Evolutionary conservation across 371 early-diverging fungal genomes (phyloP).

Genomic region (Mortierella sp.): DNA sequence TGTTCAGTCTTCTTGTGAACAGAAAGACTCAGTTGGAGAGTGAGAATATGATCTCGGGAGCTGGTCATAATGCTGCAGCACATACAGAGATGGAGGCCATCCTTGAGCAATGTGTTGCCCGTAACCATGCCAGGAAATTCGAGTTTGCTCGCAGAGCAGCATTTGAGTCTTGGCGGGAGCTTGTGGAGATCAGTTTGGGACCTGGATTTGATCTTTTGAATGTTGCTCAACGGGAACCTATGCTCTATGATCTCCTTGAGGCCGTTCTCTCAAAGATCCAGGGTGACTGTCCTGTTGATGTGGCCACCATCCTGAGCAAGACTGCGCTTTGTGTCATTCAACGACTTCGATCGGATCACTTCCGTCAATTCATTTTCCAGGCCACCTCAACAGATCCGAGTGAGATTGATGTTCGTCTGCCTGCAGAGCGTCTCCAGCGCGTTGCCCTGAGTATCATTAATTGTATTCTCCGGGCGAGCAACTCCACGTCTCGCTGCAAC

Average conservation of each 20-base stretch:
- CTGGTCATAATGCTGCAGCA: slow-evolving; percentile 54
- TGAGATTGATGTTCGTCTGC: slow-evolving; percentile 55
- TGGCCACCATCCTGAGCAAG: slow-evolving; percentile 69
- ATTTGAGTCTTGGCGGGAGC: slow-evolving; percentile 82
- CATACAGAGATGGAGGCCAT: slow-evolving; percentile 65
- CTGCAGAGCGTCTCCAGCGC: slow-evolving; percentile 71
- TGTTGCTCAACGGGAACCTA: slow-evolving; percentile 66
- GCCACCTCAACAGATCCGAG: slow-evolving; percentile 50
- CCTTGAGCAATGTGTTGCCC: slow-evolving; percentile 61
- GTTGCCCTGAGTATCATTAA: slow-evolving; percentile 63
- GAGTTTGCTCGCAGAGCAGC: slow-evolving; percentile 68
- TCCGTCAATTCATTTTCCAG: slow-evolving; percentile 51
- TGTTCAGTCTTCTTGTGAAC: slow-evolving; percentile 61
- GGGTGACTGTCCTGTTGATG: slow-evolving; percentile 55
- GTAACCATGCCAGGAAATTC: slow-evolving; percentile 75
- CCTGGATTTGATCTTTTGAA: slow-evolving; percentile 73
- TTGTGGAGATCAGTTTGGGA: slow-evolving; percentile 76
- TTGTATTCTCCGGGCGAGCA: slow-evolving; percentile 68
- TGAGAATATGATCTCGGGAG: slow-evolving; percentile 58
- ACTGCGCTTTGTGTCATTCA: slow-evolving; percentile 66
- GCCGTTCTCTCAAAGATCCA: slow-evolving; percentile 71
- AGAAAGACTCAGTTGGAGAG: slow-evolving; percentile 57
- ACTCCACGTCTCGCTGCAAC: slow-evolving; percentile 80
- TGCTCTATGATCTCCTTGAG: slow-evolving; percentile 68
- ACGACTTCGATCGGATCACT: slow-evolving; percentile 59